Base-by-base conservation (phyloP, 75 land plant genomes). In the Cryptomeria japonica region DNA sequence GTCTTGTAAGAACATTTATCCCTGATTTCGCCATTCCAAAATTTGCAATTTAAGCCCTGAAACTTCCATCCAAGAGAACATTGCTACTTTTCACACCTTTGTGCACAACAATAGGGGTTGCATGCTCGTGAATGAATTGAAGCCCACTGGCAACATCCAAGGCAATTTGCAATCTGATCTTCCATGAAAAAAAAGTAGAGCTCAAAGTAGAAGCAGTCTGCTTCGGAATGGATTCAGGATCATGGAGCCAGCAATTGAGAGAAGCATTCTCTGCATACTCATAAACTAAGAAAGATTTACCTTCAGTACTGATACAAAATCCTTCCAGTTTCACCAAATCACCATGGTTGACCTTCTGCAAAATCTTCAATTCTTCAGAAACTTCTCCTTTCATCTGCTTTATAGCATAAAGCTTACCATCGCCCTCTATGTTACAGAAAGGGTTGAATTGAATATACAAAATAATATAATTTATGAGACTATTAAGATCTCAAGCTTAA, bases 261-360 rank as follows among this genome's bases (percentile, higher is more conserved):
- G 97, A 98, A 0, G 98, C 97, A 84, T 96, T 96, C 78, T 95
- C 97, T 5, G 96, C 93, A 84, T 91, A 96, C 88, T 96, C 99
- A 86, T 95, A 96, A 13, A 95, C 93, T 32, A 96, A 90, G 88
- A 92, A 95, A 90, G 95, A 93, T 22, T 83, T 91, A 47, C 93
- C 93, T 0, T 92, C 70, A 1, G 77, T 41, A 28, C 55, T 51
- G 16, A 51, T 51, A 51, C 55, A 0, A 51, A 51, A 51, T 51
- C 15, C 55, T 51, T 51, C 95, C 53, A 98, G 91, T 91, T 89
- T 94, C 41, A 98, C 96, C 87, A 95, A 87, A 82, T 94, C 94
- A 41, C 91, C 91, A 84, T 96, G 98, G 88, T 91, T 94, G 28
- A 93, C 89, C 77, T 93, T 95, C 86, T 93, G 95, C n/a, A 98